These are phyloP conservation scores for Scenedesmus sp. DNA, from an alignment of 163 green algal genomes.

Conservation along the genomic window DNA sequence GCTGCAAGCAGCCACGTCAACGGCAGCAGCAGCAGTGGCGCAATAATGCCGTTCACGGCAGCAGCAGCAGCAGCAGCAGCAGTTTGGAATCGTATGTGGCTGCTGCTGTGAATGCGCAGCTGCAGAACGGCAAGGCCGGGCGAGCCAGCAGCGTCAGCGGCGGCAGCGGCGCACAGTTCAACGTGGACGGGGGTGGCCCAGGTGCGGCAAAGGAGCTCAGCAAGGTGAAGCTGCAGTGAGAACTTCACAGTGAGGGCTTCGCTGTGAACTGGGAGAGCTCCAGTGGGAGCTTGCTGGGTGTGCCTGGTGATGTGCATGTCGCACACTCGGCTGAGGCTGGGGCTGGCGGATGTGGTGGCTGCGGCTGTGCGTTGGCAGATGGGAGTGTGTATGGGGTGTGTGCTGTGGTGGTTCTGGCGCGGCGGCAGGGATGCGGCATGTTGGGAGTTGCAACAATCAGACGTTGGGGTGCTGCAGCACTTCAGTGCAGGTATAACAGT, in stretches of 20 bases:
- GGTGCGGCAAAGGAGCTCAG: not conserved
- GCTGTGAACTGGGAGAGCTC: not conserved
- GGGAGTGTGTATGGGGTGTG: too few relatives aligned
- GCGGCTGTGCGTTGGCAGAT: too few relatives aligned
- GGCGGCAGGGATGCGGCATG: not conserved
- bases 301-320: not conserved
- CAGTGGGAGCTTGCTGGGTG: not conserved
- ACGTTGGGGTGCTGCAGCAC: not conserved
- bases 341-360: too few relatives aligned
- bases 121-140: not conserved
- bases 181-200: not conserved
- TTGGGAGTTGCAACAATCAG: not conserved
- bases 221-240: conserved; percentile 30
- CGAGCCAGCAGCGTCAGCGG: conserved; percentile 26
- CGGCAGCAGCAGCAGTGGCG: conserved; percentile 12
- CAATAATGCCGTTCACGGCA: not conserved
- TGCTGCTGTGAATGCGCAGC: conserved; percentile 1
- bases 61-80: conserved; percentile 22
- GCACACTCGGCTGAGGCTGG: too few relatives aligned
- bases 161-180: conserved; percentile 26
- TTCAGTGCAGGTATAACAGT: too few relatives aligned
- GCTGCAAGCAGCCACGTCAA: not conserved
- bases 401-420: not conserved
- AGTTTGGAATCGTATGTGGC: not conserved
- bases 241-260: not conserved